phyloP scores from a whole-genome alignment of 768 basidiomycete species.

The Cyclocybe cylindracea region DNA sequence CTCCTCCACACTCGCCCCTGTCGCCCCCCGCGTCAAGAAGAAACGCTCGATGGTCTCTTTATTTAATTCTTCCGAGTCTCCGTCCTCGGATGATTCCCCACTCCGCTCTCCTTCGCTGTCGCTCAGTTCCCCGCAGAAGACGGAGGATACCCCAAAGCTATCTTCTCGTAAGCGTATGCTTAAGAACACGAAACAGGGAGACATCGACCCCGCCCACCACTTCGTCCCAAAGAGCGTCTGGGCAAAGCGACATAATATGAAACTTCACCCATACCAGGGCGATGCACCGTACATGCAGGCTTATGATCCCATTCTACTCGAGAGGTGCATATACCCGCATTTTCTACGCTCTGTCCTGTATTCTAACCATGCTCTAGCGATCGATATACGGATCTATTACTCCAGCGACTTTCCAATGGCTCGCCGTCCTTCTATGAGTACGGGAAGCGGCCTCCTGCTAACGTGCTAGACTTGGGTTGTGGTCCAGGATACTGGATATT shows the following conservation, averaged over 20 bases:
- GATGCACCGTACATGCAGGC: slow-evolving; percentile 67
- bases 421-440: slow-evolving; percentile 65
- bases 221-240: slow-evolving; percentile 37
- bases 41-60: slow-evolving; percentile 40
- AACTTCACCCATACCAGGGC: slow-evolving; percentile 52
- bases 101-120: slow-evolving; percentile 7
- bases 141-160: slow-evolving; percentile 7
- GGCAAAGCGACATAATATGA: slow-evolving; percentile 46
- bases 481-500: slow-evolving; percentile 71
- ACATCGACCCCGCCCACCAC: slow-evolving; percentile 8
- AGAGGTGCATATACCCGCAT: slow-evolving; percentile 47
- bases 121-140: slow-evolving; percentile 6
- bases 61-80: slow-evolving; percentile 16
- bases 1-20: slow-evolving; percentile 1
- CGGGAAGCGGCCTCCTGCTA: slow-evolving; percentile 45
- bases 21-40: slow-evolving; percentile 29
- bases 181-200: slow-evolving; percentile 13
- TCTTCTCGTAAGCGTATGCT: slow-evolving; percentile 12
- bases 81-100: slow-evolving; percentile 3
- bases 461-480: slow-evolving; percentile 76
- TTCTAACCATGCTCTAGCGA: slow-evolving; percentile 47
- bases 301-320: slow-evolving; percentile 55
- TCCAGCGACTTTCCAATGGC: slow-evolving; percentile 55
- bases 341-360: slow-evolving; percentile 1
- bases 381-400: slow-evolving; percentile 51